Evolutionary conservation across 805 yeast species (phyloP).

Genomic region (Sugiyamaella lignohabitans): DNA sequence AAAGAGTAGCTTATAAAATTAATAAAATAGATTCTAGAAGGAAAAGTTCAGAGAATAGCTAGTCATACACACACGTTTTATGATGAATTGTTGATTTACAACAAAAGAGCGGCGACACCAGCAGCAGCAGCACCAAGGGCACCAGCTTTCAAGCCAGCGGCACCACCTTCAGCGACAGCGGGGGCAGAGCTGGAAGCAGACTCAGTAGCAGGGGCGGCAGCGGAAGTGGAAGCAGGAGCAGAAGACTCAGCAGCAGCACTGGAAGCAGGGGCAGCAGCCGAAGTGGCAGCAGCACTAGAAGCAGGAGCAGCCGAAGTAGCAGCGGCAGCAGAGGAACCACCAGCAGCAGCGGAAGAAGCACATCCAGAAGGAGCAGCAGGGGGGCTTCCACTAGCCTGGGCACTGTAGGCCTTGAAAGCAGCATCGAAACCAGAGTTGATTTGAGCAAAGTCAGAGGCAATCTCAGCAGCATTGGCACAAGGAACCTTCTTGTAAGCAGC

Average conservation of each 20-base stretch:
- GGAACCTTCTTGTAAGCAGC: constrained; percentile 17
- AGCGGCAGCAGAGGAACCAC: constrained; percentile 16
- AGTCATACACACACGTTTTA: too few species aligned
- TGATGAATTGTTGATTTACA: too few species aligned
- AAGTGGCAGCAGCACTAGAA: constrained; percentile 4
- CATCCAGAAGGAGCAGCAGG: constrained; percentile 10
- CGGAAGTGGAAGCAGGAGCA: neutral
- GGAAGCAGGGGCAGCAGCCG: constrained; percentile 3
- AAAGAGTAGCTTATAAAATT: too few species aligned
- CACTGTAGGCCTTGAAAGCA: constrained; percentile 12
- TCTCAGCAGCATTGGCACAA: constrained; percentile 13
- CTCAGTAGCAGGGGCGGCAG: constrained; percentile 6
- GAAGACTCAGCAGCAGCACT: constrained; percentile 3
- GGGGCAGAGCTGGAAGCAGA: neutral
- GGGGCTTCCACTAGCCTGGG: constrained; percentile 8
- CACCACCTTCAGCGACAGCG: neutral
- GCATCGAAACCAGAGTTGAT: constrained; percentile 10
- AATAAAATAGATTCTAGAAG: too few species aligned
- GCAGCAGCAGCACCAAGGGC: constrained; percentile 6
- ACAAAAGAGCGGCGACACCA: constrained; percentile 15
- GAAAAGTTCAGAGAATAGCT: too few species aligned
- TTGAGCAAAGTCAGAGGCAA: constrained; percentile 12
- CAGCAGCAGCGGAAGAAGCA: constrained; percentile 14
- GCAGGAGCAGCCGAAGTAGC: constrained; percentile 5
- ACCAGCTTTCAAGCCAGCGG: constrained; percentile 7